Conservation (phyloP, 257 asterid species). For the Solanum dulcamara region DNA sequence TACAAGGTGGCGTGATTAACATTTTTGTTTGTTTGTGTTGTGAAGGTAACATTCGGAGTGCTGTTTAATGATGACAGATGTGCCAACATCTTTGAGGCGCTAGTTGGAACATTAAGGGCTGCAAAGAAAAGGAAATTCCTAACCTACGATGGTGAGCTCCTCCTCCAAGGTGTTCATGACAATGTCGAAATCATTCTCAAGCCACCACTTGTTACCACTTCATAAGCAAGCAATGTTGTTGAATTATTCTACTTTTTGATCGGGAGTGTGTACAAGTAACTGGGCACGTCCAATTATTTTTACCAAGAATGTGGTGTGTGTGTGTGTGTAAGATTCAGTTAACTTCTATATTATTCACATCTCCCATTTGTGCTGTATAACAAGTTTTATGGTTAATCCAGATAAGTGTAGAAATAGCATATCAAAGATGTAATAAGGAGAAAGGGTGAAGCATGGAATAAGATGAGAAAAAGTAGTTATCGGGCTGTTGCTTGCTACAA, state of each 20-base stretch:
- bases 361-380: not conserved
- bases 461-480: too few species aligned
- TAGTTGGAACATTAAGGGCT: slow-evolving; percentile 93
- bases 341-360: not conserved
- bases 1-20: not conserved
- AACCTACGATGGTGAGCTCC: slow-evolving; percentile 83
- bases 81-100: slow-evolving; percentile 95
- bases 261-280: not conserved
- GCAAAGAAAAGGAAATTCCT: slow-evolving; percentile 77
- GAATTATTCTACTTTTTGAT: not conserved
- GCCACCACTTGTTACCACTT: slow-evolving; percentile 24
- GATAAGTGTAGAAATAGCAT: not conserved
- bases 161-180: slow-evolving; percentile 93
- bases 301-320: not conserved
- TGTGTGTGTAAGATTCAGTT: not conserved
- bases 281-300: not conserved
- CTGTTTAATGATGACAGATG: slow-evolving; percentile 77
- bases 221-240: not conserved
- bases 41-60: slow-evolving; percentile 91
- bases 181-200: slow-evolving; percentile 74
- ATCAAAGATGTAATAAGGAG: not conserved
- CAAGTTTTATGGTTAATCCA: not conserved
- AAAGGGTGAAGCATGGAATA: too few species aligned
- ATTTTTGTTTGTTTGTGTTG: not conserved
- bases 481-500: too few species aligned